Base-by-base conservation (phyloP, 805 yeast species). In the Huiozyma naganishii region DNA sequence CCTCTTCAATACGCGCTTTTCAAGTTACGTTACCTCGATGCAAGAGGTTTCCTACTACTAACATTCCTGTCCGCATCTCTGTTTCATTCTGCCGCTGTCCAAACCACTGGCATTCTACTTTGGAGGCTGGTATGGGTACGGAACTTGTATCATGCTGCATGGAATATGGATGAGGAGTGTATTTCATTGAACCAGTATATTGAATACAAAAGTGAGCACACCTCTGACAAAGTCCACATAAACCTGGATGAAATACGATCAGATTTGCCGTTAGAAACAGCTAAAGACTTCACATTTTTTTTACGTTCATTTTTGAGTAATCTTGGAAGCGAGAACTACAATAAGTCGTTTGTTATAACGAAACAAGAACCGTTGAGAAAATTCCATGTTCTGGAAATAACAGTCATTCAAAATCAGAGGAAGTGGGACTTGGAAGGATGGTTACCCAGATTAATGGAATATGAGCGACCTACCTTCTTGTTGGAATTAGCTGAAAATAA, bases 51-150 rank as follows among this genome's bases (percentile, higher is more conserved):
- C 38, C 30, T 46, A 1, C 36, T 48, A 27, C 32, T 46, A 9
- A 29, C 44, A 7, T 38, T 53, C 9, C 6, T 49, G 1, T n/a
- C 38, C 3, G 36, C 41, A 6, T 33, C 44, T 29, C 37, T 50
- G 3, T 59, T 47, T 37, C 59, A 61, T 39, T 57, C 64, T 4
- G 44, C 46, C 29, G 55, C 62, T 55, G 50, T 51, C 27, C 64
- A 61, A 44, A 50, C 53, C 7, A 54, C 59, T 7, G 40, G 59
- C 11, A 50, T 48, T 40, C 41, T 61, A 27, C 40, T 55, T 34
- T 59, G 64, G 64, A 50, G 65, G 43, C 41, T 53, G 12, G 33
- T 49, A 11, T 38, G 36, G 32, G 43, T 53, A 6, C 49, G 65
- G 32, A 48, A 41, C 9, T 13, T 47, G 7, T 56, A 51, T 35